These are phyloP conservation scores for Tulasnella sp. DNA, from an alignment of 768 basidiomycete species.

Conservation along the genomic window DNA sequence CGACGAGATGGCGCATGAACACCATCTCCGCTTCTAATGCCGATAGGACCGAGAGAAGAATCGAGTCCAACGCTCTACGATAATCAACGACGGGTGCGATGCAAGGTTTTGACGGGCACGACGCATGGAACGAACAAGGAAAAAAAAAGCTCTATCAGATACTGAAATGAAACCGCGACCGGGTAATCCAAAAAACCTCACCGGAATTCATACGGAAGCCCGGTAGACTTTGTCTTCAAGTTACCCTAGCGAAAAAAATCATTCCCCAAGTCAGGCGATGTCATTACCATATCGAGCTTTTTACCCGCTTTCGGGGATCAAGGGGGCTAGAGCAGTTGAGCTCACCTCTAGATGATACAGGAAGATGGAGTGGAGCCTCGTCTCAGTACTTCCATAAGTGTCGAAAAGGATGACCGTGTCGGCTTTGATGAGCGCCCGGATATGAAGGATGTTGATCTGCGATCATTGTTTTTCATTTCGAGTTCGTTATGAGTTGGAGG, in stretches of 20 bases:
- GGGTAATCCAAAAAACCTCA: slow-evolving; percentile 40
- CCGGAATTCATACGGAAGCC: slow-evolving; percentile 89
- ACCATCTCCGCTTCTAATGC: slow-evolving; percentile 97
- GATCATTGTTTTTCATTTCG: slow-evolving; percentile 32
- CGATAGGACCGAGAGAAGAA: slow-evolving; percentile 86
- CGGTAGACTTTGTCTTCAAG: slow-evolving; percentile 68
- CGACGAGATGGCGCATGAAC: slow-evolving; percentile 88
- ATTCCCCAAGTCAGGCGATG: background rate
- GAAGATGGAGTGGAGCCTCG: slow-evolving; percentile 82
- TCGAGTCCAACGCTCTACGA: slow-evolving; percentile 87
- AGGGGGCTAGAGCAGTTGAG: background rate
- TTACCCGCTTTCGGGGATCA: background rate
- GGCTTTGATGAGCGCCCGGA: slow-evolving; percentile 92
- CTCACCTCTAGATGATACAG: slow-evolving; percentile 83
- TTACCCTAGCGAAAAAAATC: slow-evolving; percentile 60
- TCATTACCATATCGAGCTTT: background rate
- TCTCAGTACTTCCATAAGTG: slow-evolving; percentile 85
- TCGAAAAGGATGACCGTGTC: slow-evolving; percentile 92
- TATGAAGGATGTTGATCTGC: slow-evolving; percentile 91
- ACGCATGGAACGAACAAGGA: background rate
- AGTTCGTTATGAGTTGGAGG: background rate
- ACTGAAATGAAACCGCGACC: slow-evolving; percentile 25
- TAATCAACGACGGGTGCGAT: slow-evolving; percentile 26
- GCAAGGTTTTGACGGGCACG: slow-evolving; percentile 30
- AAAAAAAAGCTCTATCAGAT: background rate